Percentiles rank a stretch among this genome's conserved stretches.
phyloP scores from a whole-genome alignment of 345 rosid species.

The Murraya paniculata region DNA sequence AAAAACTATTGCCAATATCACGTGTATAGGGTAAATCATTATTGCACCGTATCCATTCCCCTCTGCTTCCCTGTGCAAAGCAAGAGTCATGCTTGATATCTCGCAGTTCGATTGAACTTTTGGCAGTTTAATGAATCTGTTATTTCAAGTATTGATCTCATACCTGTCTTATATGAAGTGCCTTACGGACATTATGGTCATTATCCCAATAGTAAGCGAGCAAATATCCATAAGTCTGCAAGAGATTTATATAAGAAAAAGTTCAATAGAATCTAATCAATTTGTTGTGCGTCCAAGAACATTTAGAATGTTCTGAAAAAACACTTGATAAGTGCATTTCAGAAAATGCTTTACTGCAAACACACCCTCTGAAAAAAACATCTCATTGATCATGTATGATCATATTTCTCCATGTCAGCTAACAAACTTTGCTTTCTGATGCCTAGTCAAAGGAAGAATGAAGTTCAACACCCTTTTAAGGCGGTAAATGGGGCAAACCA shows the following conservation, averaged over 20 bases:
- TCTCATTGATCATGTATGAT: too few species aligned
- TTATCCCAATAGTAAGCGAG: conserved; percentile 38
- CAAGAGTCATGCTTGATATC: neutral
- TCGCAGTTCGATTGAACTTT: neutral
- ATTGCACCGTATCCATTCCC: conserved; percentile 41
- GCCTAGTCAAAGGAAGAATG: too few species aligned
- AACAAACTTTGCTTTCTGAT: too few species aligned
- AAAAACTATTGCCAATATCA: conserved; percentile 25
- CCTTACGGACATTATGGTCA: conserved; percentile 29
- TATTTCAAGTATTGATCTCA: neutral
- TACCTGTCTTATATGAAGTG: conserved; percentile 45
- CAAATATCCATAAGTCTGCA: conserved; percentile 32
- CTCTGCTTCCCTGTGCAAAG: conserved; percentile 28
- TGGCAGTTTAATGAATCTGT: neutral
- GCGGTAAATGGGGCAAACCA: neutral
- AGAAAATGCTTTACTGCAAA: neutral
- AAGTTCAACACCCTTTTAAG: too few species aligned
- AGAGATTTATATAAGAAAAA: neutral
- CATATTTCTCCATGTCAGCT: too few species aligned
- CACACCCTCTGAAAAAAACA: too few species aligned
- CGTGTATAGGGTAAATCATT: conserved; percentile 21
- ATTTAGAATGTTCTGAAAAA: neutral
- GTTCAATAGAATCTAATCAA: neutral
- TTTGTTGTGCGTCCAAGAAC: neutral
- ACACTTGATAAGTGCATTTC: neutral